phyloP scores from a whole-genome alignment of 192 early-diverging fungal genomes.

The Entomortierella chlamydospora region DNA sequence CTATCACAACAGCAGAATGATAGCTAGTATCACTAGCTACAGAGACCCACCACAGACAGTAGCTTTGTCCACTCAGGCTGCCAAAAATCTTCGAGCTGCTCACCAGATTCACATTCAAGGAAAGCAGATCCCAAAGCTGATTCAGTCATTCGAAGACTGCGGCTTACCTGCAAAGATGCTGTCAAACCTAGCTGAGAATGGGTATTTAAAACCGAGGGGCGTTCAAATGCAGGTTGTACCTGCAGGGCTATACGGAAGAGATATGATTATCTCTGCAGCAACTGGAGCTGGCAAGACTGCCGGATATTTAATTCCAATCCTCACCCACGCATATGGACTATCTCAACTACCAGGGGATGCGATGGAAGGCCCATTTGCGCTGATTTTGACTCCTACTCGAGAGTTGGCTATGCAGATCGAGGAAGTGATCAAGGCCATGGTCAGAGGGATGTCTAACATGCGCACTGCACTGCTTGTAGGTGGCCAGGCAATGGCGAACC shows the following conservation, averaged over 20 bases:
- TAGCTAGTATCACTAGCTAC: constrained; percentile 57
- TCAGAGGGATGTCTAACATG: constrained; percentile 59
- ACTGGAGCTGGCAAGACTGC: constrained; percentile 68
- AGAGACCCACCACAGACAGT: constrained; percentile 21
- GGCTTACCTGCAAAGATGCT: constrained; percentile 51
- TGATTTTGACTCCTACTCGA: constrained; percentile 65
- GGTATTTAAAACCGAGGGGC: constrained; percentile 39
- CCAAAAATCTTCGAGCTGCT: constrained; percentile 1
- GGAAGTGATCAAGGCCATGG: constrained; percentile 46
- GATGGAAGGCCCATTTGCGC: constrained; percentile 52
- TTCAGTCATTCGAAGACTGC: constrained; percentile 59
- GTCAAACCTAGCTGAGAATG: constrained; percentile 40
- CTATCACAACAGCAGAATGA: constrained; percentile 12
- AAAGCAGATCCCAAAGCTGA: constrained; percentile 54
- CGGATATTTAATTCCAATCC: constrained; percentile 60
- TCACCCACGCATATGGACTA: constrained; percentile 28
- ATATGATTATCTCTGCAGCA: constrained; percentile 61
- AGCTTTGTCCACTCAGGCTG: constrained; percentile 5
- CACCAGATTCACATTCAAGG: constrained; percentile 57
- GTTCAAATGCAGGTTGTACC: constrained; percentile 56
- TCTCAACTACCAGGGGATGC: constrained; percentile 22
- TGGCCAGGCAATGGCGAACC: constrained; percentile 64
- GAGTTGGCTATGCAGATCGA: constrained; percentile 67
- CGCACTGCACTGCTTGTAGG: constrained; percentile 67
- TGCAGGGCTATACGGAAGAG: constrained; percentile 57